Conservation (phyloP, 441 rosid species). For the Populus trichocarpa region DNA sequence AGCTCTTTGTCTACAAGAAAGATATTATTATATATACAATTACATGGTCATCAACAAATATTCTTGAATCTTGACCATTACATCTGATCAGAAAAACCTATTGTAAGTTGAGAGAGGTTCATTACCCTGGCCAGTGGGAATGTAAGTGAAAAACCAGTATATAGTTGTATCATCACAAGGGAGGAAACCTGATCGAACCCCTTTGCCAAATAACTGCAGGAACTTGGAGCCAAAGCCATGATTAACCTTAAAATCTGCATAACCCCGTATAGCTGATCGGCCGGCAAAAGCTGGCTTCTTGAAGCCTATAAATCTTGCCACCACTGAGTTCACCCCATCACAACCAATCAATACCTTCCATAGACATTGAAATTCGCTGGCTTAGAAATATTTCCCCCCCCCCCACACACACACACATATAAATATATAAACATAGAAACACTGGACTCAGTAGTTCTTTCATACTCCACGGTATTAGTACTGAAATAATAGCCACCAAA, state of each 20-base stretch:
- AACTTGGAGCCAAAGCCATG: slow-evolving; percentile 46
- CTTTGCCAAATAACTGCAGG: slow-evolving; percentile 46
- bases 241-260: slow-evolving; percentile 28
- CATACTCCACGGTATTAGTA: too few relatives aligned
- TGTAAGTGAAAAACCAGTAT: slow-evolving; percentile 70
- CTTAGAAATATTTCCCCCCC: too few relatives aligned
- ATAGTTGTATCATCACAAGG: slow-evolving; percentile 51
- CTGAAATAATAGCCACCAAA: background rate
- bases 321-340: slow-evolving; percentile 74
- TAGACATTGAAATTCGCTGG: background rate
- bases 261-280: slow-evolving; percentile 51
- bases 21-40: too few relatives aligned
- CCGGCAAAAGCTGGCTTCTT: slow-evolving; percentile 38
- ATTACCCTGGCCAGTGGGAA: slow-evolving; percentile 32
- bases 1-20: slow-evolving; percentile 27
- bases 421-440: too few relatives aligned
- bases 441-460: too few relatives aligned
- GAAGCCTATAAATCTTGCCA: slow-evolving; percentile 69
- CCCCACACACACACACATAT: too few relatives aligned
- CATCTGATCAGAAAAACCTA: background rate
- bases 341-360: slow-evolving; percentile 63
- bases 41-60: too few relatives aligned
- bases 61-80: too few relatives aligned
- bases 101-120: background rate
- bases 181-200: slow-evolving; percentile 50